These are phyloP conservation scores for Auxenochlorella protothecoides DNA, from an alignment of 139 green algal genomes.

Conservation along the genomic window DNA sequence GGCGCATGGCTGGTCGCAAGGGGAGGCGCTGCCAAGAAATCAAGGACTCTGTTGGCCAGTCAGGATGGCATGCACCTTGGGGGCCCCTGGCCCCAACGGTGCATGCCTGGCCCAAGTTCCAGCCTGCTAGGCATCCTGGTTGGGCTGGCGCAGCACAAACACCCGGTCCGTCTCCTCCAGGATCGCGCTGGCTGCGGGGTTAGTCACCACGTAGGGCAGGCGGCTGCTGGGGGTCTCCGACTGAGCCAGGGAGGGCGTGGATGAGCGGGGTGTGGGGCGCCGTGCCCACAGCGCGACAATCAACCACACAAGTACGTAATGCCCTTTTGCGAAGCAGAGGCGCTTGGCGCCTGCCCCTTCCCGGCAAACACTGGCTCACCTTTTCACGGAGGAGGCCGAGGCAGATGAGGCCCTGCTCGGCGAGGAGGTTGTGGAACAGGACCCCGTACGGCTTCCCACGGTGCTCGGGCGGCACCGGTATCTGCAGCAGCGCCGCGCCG, in stretches of 20 bases:
- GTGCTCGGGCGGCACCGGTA: slow-evolving; percentile 25
- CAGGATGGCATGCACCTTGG: no score
- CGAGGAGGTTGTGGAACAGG: slow-evolving; percentile 32
- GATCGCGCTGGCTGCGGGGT: slow-evolving; percentile 29
- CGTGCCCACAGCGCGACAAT: no score
- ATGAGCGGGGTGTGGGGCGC: no score
- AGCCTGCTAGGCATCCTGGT: background rate
- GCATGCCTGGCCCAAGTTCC: no score
- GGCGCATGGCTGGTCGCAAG: no score
- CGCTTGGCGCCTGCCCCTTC: no score
- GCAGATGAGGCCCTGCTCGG: slow-evolving; percentile 19
- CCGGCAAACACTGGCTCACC: no score
- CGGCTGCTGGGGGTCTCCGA: slow-evolving; percentile 53
- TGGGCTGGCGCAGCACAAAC: slow-evolving; percentile 44
- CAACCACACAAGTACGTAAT: no score
- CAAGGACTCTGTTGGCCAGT: no score
- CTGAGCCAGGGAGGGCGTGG: slow-evolving; percentile 3
- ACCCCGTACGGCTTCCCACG: slow-evolving; percentile 46
- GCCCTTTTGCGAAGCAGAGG: no score
- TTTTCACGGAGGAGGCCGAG: slow-evolving; percentile 23
- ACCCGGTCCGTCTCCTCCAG: slow-evolving; percentile 43
- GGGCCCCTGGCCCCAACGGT: no score
- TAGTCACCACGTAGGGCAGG: slow-evolving; percentile 51
- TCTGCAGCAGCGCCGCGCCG: slow-evolving; percentile 49
- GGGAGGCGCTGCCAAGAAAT: no score